Evolutionary conservation across 78 protist species (phyloP), one percentile per base, ranked within the genome.

Genomic region (Capsaspora owczarzaki): DNA sequence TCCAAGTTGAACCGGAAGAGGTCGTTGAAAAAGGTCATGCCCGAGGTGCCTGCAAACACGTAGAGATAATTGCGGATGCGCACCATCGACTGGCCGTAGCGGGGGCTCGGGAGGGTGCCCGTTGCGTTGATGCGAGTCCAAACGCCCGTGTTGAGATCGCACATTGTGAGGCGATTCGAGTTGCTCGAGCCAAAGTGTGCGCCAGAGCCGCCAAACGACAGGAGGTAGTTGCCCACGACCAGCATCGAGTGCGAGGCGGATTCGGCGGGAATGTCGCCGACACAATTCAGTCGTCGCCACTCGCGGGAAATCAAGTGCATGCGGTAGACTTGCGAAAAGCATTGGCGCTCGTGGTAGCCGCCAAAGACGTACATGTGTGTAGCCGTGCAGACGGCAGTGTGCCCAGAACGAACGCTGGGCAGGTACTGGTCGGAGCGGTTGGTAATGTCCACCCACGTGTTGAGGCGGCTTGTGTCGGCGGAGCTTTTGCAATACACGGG

Each of bases 61-160:
- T 56, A 56, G 10, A 56, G 66, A 3, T 56, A 14, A 12, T 46
- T 12, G 51, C 51, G 25, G 25, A 12, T 12, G 66, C 4, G 66
- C 66, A 56, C 66, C 66, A 56, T 56, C 66, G 66, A 56, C 66
- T 56, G 66, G 4, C 66, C 66, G n/a, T 56, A 56, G 33, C 66
- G 66, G 8, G 66, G 35, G 14, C 25, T 56, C 35, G 66, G 66
- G 33, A 16, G 20, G 10, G 12, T 6, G 29, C 66, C 66, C 14
- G 66, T 25, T 29, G 12, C n/a, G n/a, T n/a, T n/a, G n/a, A n/a
- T n/a, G n/a, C n/a, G n/a, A 49, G 16, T 49, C n/a, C 56, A 49
- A 49, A 49, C 56, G n/a, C 16, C 56, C n/a, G 10, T 20, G 16
- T 49, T 49, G 25, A 2, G 4, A 16, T 3, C 66, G 20, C 66